phyloP scores from a whole-genome alignment of 345 rosid genomes.

The Citrus inodora region DNA sequence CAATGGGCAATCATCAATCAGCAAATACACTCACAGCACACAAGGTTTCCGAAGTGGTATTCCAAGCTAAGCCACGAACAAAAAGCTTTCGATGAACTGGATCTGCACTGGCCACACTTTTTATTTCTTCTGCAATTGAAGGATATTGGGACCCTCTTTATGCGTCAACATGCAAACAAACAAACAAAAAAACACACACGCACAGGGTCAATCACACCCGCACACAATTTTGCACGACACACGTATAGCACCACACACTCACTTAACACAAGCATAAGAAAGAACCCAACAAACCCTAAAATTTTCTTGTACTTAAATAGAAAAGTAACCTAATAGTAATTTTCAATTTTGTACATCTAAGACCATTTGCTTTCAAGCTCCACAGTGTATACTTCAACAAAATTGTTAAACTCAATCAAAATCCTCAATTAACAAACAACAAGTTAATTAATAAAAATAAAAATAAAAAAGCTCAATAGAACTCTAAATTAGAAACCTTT shows the following conservation, averaged over 20 bases:
- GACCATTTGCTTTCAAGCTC: background rate
- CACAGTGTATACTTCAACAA: background rate
- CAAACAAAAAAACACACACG: conserved; percentile 56
- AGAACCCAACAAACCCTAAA: background rate
- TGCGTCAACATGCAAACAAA: conserved; percentile 66
- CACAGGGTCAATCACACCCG: conserved; percentile 63
- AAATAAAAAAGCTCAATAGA: background rate
- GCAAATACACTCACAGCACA: conserved; percentile 77
- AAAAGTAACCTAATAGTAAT: background rate
- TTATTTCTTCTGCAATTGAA: conserved; percentile 76
- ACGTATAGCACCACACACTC: conserved; percentile 3
- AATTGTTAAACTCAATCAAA: background rate
- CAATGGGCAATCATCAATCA: conserved; percentile 25
- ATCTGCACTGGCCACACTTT: conserved; percentile 63
- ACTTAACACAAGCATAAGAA: conserved; percentile 16
- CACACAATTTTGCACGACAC: conserved; percentile 34
- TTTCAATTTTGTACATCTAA: background rate
- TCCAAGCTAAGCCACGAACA: conserved; percentile 85
- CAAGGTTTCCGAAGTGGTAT: conserved; percentile 70
- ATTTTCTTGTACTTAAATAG: background rate
- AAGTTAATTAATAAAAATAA: background rate
- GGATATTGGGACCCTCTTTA: conserved; percentile 77
- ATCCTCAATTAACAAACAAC: background rate
- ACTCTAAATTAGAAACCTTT: background rate
- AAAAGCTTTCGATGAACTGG: conserved; percentile 81